Base-by-base conservation (phyloP, 148 eudicot species). In the Cornus suecica region DNA sequence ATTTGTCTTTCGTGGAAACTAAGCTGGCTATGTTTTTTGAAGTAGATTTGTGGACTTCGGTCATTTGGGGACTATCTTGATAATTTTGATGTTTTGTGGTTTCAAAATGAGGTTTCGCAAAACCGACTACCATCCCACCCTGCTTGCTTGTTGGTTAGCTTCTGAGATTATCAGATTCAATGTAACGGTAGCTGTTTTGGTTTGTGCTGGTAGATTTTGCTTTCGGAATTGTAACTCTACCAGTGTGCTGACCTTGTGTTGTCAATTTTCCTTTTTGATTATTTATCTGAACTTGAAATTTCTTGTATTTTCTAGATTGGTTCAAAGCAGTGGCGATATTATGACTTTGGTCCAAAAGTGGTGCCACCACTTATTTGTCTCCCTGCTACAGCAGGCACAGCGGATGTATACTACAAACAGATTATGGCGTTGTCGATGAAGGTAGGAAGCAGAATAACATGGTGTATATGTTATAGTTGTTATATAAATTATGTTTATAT, bases 351-450 rank as follows among this genome's bases (percentile, higher is more conserved):
- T 73, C 99, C 99, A 28, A 95, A 95, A 89, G 86, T 74, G 34
- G 97, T 95, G 79, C 94, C 99, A 66, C 97, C 99, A 29, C 91
- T 95, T 71, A 86, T 95, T 63, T 95, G 99, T 72, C 81, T 95
- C 70, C 97, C 99, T 63, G 97, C 93, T 72, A 91, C 83, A 77
- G 91, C 93, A 69, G 97, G 99, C 81, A 91, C 97, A 72, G 94
- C 99, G 18, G 99, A 95, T 85, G 94, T 93, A 26, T 88, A 90
- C 84, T 93, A 91, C 74, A 95, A 95, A 85, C 99, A 95, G 83
- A 80, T 95, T 65, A 95, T 95, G 99, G 83, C 99, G 26, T 80
- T 95, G 81, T 90, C 97, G 31, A 90, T 86, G 90, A 95, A 93
- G 97, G 99, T 95, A 82, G 24, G 52, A 23, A 64, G 73, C 30